Evolutionary conservation across 2,329 filamentous ascomycete genomes (phyloP).

Genomic region (Pseudogymnoascus sp.): DNA sequence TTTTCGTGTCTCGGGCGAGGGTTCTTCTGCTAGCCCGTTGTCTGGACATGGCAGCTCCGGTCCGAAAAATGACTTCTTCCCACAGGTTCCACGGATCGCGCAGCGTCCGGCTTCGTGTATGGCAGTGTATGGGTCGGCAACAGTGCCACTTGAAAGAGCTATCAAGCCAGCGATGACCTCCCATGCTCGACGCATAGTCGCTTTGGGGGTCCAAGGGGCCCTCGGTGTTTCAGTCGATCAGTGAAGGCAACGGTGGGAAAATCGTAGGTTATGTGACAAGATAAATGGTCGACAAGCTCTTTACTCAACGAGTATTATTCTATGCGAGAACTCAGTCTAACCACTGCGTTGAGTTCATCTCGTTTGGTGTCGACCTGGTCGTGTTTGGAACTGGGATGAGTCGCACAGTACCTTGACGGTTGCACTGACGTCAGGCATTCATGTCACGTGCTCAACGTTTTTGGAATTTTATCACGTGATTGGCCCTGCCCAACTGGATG

Average conservation of each 20-base stretch:
- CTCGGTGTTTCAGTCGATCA: conserved; percentile 1
- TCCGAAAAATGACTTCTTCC: conserved; percentile 82
- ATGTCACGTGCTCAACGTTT: not conserved
- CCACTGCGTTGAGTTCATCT: not conserved
- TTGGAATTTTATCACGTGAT: not conserved
- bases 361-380: not conserved
- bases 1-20: conserved; percentile 60
- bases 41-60: conserved; percentile 86
- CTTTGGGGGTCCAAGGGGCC: not conserved
- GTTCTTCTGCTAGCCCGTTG: conserved; percentile 71
- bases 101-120: conserved; percentile 83
- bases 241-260: not conserved
- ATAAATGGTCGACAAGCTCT: not conserved
- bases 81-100: conserved; percentile 84
- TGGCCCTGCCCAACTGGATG: not conserved
- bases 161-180: not conserved
- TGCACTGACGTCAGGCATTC: not conserved
- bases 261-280: not conserved
- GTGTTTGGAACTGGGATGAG: not conserved
- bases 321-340: not conserved
- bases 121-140: conserved; percentile 27
- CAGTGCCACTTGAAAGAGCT: conserved; percentile 10
- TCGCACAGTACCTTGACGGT: conserved; percentile 6
- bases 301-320: not conserved
- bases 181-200: not conserved